Evolutionary conservation across 1,284 basidiomycete genomes (phyloP).

Genomic region (Cutaneotrichosporon curvatum): DNA sequence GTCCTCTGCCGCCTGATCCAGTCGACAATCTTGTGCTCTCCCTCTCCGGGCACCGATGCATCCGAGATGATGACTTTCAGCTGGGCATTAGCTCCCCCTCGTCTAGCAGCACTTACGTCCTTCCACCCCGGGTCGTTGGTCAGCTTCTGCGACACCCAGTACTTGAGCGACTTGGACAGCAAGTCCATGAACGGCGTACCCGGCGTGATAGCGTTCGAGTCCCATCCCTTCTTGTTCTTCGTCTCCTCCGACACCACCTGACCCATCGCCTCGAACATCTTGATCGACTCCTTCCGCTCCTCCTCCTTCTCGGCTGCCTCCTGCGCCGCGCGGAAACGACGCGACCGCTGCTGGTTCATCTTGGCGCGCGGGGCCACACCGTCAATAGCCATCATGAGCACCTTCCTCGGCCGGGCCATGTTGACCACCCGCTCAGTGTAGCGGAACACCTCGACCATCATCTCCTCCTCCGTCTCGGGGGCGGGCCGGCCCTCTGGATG

Average conservation of each 20-base stretch:
- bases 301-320: slow-evolving; percentile 92
- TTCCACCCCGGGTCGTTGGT: slow-evolving; percentile 96
- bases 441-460: slow-evolving; percentile 97
- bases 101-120: slow-evolving; percentile 54
- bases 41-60: slow-evolving; percentile 93
- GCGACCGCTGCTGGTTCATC: slow-evolving; percentile 97
- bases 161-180: slow-evolving; percentile 77
- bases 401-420: slow-evolving; percentile 89
- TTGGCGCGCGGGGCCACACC: slow-evolving; percentile 97
- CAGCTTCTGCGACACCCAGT: slow-evolving; percentile 95
- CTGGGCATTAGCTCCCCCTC: slow-evolving; percentile 42
- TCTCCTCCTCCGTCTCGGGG: slow-evolving; percentile 95
- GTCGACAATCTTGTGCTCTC: slow-evolving; percentile 99
- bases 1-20: slow-evolving; percentile 85
- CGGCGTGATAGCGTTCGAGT: slow-evolving; percentile 97
- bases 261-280: slow-evolving; percentile 91
- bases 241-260: slow-evolving; percentile 78
- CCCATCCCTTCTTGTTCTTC: slow-evolving; percentile 82
- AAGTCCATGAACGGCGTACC: slow-evolving; percentile 97
- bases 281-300: slow-evolving; percentile 69
- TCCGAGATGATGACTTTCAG: slow-evolving; percentile 96
- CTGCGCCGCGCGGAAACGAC: slow-evolving; percentile 89
- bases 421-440: slow-evolving; percentile 97
- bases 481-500: slow-evolving; percentile 94
- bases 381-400: slow-evolving; percentile 98